Base-by-base conservation (phyloP, 106 monocot species). In the Apostasia shenzhenica region DNA sequence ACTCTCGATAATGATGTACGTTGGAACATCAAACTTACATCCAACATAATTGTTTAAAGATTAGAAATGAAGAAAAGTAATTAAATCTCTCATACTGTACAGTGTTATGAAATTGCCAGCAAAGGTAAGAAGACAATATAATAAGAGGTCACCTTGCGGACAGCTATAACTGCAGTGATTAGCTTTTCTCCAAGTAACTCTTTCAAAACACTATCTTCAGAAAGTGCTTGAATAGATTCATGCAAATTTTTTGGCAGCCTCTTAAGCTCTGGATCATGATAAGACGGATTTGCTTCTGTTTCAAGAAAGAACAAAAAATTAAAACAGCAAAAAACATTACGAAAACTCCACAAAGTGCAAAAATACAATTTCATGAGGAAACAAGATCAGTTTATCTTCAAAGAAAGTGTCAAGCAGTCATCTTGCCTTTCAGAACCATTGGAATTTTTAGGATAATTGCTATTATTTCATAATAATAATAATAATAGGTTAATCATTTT, bases 171-270 rank as follows among this genome's bases (percentile, higher is more conserved):
- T 57, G 90, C 74, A 51, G 71, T 80, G 7, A 86, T 53, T 10
- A 99, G 80, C 14, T 99, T 90, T 77, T 99, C 80, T 14, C 99
- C 90, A 26, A 99, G 74, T 26, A 93, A 14, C 40, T 82, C 80
- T 64, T 81, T 87, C 54, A 99, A 75, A 73, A 84, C 45, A 45
- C 69, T 48, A 56, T 99, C 81, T 65, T 45, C 67, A 51, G 70
- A 73, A 73, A 99, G 93, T 75, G 90, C 85, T 74, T 80, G 59
- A 43, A 93, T 71, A 67, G 93, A 81, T 80, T 99, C 93, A n/a
- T 49, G 72, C 54, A 99, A 68, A n/a, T 83, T 74, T 61, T 70
- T 76, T 14, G 99, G 99, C 78, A 99, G 42, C 76, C 93, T 85
- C 73, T 39, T 74, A 3, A 84, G 59, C 10, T 73, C 72, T 48